Evolutionary conservation across 441 rosid species (phyloP), one percentile per base, ranked within the genome.

Genomic region (Pelargonium citronellum): DNA sequence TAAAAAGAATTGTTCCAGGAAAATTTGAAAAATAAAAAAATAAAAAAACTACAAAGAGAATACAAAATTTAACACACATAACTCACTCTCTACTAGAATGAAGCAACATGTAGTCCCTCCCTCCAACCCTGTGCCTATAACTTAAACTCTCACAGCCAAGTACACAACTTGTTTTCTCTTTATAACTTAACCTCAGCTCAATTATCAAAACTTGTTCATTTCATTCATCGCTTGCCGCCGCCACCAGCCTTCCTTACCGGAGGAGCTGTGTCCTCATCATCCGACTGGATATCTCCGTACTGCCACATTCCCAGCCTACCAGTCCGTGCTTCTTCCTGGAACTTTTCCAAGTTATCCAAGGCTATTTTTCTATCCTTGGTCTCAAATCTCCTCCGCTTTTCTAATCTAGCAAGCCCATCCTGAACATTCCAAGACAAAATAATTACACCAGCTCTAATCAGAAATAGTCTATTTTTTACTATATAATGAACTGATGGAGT

Each of bases 391-490:
- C 72, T 92, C 75, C 87, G 88, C 78, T 87, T 89, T 78, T 91
- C 99, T 78, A 89, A 73, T 80, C 96, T 87, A 39, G 97, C 96
- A 24, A 94, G 85, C 76, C 98, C 98, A 74, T 88, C 95, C 98
- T 94, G 86, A 66, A 75, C 70, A 24, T 65, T 51, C 65, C 66
- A 77, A 1, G 46, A 13, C 13, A 74, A 63, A 13, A 0, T 13
- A 53, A 73, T n/a, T n/a, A n/a, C 63, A 15, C n/a, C n/a, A n/a
- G 67, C 24, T 17, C 20, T 63, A 53, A 43, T 10, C 34, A 30
- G 34, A 30, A 30, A 30, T 30, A 2, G 4, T 30, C 2, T 1
- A 22, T 22, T 22, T 1, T 22, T 22, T 1, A 22, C 0, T 1
- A 22, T 1, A 22, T 22, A 22, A 22, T 46, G 53, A 2, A 46